A percentile compares a stretch with the other conserved stretches of the same genome.
phyloP scores from a whole-genome alignment of 176 grass and related monocot genomes.

The Miscanthus lutarioriparius region DNA sequence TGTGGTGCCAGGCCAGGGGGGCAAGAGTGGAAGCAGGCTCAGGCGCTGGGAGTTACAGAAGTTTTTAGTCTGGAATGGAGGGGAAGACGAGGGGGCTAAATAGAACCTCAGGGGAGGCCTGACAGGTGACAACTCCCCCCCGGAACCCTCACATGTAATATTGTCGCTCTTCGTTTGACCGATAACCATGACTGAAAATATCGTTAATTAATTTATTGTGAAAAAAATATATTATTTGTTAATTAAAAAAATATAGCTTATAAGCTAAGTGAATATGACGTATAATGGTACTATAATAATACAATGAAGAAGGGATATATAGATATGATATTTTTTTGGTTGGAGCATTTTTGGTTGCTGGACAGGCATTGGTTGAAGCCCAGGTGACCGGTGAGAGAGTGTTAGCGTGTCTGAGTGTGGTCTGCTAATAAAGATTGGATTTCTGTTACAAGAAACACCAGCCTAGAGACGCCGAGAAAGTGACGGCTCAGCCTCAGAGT shows the following conservation, averaged over 20 bases:
- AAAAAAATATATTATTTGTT: too few relatives aligned
- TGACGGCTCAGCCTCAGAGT: neutral
- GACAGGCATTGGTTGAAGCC: neutral
- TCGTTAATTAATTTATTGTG: too few relatives aligned
- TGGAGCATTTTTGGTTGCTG: neutral
- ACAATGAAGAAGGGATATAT: too few relatives aligned
- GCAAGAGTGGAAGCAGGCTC: neutral
- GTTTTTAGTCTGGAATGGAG: constrained; percentile 4
- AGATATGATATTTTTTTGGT: neutral
- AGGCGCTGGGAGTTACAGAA: neutral
- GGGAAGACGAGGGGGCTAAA: constrained; percentile 24
- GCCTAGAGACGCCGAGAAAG: neutral
- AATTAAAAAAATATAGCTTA: too few relatives aligned
- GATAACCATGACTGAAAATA: too few relatives aligned
- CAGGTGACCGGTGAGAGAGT: neutral
- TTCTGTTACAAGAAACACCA: neutral
- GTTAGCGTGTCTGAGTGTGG: neutral
- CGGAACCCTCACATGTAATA: neutral
- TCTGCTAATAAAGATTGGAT: neutral
- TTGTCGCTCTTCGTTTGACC: too few relatives aligned
- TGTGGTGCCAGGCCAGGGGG: neutral
- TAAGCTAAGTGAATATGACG: too few relatives aligned
- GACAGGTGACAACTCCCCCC: neutral
- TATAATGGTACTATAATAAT: too few relatives aligned
- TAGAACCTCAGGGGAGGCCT: neutral